Evolutionary conservation across 805 yeast species (phyloP), one percentile per base, ranked within the genome.

Genomic region (Nakazawaea wickerhamii): DNA sequence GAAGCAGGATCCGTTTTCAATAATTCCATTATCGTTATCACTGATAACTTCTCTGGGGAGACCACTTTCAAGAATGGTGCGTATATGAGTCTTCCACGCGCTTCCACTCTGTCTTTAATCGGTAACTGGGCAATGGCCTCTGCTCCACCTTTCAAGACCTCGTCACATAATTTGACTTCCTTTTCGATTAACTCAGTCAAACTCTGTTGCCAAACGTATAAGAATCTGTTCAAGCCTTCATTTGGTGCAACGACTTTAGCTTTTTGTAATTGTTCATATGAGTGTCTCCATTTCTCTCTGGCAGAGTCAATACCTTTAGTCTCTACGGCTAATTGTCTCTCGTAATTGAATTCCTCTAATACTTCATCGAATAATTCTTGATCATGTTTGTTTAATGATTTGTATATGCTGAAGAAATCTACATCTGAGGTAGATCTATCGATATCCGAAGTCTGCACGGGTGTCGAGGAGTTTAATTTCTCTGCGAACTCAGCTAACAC

Each of bases 231-330:
- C 30, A 90, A 65, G 10, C 77, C 73, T 45, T 77, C 75, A 36
- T 77, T 74, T 30, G 79, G 60, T 4, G 77, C 59, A 41, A 75
- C 55, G 22, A 60, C 44, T 10, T 71, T 77, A 18, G 87, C 87
- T 50, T 82, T 70, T 45, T 69, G 68, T 55, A 79, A 70, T 41
- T 75, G 79, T 52, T 87, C 95, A 51, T 76, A 83, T 49, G 81
- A 90, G 51, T 80, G 81, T 57, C 78, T 81, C 99, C 99, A 91
- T 59, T 85, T 83, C 54, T 82, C 87, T 48, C 76, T 78, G 0
- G 98, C 95, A 1, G 91, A 90, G 49, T 84, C 90, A 1, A 85
- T 68, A 3, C 95, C 91, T 45, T 84, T 73, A 15, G 77, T 67
- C 61, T 93, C 99, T 25, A 93, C 58, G 23, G 73, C 73, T 36